Conservation (phyloP, 805 yeast genomes). For the Wickerhamiella qilinensis region DNA sequence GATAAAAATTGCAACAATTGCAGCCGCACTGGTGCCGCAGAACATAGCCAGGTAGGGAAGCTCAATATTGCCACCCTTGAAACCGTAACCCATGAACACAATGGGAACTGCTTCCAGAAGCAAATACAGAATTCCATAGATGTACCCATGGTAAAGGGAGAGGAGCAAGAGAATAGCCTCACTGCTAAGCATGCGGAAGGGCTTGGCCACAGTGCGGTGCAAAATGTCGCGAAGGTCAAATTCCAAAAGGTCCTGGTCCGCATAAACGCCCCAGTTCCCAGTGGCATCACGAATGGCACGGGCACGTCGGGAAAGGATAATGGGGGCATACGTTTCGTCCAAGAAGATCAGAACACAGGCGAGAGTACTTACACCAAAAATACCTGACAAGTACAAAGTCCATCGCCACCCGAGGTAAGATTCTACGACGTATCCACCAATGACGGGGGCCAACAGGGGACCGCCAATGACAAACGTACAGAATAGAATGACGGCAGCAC, state of each 20-base stretch:
- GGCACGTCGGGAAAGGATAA: constrained; percentile 30
- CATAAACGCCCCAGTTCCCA: constrained; percentile 35
- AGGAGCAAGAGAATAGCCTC: constrained; percentile 25
- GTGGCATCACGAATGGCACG: constrained; percentile 29
- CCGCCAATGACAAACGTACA: constrained; percentile 52
- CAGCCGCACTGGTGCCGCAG: constrained; percentile 30
- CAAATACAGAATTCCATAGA: constrained; percentile 25
- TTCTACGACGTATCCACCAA: constrained; percentile 64
- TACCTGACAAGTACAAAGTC: constrained; percentile 33
- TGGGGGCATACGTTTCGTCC: constrained; percentile 21
- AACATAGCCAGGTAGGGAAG: constrained; percentile 69
- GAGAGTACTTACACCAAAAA: constrained; percentile 22
- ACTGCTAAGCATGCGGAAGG: constrained; percentile 20
- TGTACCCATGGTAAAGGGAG: constrained; percentile 24
- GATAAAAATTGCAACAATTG: constrained; percentile 37
- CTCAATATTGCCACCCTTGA: constrained; percentile 44
- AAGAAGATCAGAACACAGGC: constrained; percentile 23
- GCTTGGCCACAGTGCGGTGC: constrained; percentile 19
- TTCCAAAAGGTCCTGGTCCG: constrained; percentile 30
- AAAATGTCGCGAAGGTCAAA: constrained; percentile 26
- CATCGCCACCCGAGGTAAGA: constrained; percentile 52
- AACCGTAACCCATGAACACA: constrained; percentile 37
- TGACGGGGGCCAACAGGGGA: constrained; percentile 71
- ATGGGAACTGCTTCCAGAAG: constrained; percentile 24
- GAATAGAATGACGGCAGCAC: constrained; percentile 35